phyloP scores from a whole-genome alignment of 805 yeast species.

The Aciculoconidium aculeatum region DNA sequence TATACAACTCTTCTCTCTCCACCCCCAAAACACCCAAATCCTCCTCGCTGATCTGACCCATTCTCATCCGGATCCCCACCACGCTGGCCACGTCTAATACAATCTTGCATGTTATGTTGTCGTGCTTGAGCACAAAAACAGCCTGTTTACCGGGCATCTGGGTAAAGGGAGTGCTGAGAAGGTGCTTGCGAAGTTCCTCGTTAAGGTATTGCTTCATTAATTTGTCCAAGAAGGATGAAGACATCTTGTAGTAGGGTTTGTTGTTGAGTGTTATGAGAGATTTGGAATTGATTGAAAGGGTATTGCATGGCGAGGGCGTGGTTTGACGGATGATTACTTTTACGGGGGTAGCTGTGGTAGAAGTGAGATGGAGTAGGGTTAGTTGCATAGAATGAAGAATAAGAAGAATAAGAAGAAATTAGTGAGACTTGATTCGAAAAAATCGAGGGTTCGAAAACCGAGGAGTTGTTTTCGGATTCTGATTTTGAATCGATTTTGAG shows the following conservation, averaged over 20 bases:
- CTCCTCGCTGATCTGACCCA: conserved; percentile 2
- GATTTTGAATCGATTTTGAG: too few species aligned
- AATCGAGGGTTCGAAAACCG: too few species aligned
- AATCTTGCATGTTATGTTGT: conserved; percentile 7
- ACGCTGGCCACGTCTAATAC: conserved; percentile 5
- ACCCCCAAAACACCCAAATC: conserved; percentile 5
- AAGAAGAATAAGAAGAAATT: too few species aligned
- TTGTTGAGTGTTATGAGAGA: conserved; percentile 11
- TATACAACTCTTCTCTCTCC: conserved; percentile 2
- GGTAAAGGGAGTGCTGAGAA: conserved; percentile 9
- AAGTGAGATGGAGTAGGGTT: too few species aligned
- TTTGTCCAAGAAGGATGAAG: conserved; percentile 10
- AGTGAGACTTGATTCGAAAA: too few species aligned
- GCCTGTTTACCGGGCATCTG: conserved; percentile 2
- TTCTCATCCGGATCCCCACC: conserved; percentile 3
- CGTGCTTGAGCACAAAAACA: conserved; percentile 3
- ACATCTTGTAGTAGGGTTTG: conserved; percentile 9
- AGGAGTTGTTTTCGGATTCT: too few species aligned
- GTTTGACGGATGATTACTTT: conserved; percentile 2
- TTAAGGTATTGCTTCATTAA: conserved; percentile 7
- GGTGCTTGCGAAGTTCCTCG: conserved; percentile 3
- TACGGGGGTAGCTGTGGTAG: too few species aligned
- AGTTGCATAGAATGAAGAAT: too few species aligned
- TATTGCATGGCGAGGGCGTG: conserved; percentile 5
- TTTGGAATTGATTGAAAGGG: conserved; percentile 11